Percentiles rank a stretch among this genome's conserved stretches.
Evolutionary conservation across 2,329 filamentous ascomycete species (phyloP).

Genomic region (Teratosphaeria pseudoeucalypti): DNA sequence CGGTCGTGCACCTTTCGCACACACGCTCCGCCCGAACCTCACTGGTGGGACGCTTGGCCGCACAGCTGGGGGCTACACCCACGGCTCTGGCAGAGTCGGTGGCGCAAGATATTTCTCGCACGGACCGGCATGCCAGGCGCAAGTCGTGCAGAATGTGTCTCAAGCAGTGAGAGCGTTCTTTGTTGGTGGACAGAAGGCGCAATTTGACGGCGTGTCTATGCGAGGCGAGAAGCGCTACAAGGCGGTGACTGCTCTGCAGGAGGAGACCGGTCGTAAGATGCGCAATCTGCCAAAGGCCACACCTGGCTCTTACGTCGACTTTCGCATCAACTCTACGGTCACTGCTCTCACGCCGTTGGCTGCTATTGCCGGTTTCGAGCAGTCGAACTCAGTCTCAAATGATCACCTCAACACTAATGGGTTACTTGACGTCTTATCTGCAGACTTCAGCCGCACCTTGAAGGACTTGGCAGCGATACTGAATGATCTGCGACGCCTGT

Average conservation of each 20-base stretch:
- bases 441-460: constrained; percentile 77
- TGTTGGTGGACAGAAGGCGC: constrained; percentile 78
- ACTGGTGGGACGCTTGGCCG: constrained; percentile 78
- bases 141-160: constrained; percentile 92
- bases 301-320: constrained; percentile 79
- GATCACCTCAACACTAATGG: constrained; percentile 70
- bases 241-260: constrained; percentile 61
- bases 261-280: constrained; percentile 61
- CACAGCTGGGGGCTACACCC: constrained; percentile 77
- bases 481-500: constrained; percentile 69
- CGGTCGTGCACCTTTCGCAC: constrained; percentile 74
- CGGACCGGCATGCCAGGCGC: constrained; percentile 69
- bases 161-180: constrained; percentile 85
- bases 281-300: constrained; percentile 44
- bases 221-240: constrained; percentile 69
- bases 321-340: constrained; percentile 76
- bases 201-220: constrained; percentile 67
- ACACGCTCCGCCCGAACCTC: constrained; percentile 78
- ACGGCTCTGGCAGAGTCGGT: constrained; percentile 56
- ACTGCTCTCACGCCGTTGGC: constrained; percentile 72
- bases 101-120: constrained; percentile 85
- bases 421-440: constrained; percentile 72
- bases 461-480: constrained; percentile 72
- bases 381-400: constrained; percentile 25
- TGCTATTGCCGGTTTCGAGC: constrained; percentile 44